These are phyloP conservation scores for Golubevia sp. DNA, from an alignment of 1,284 basidiomycete genomes.

Conservation along the genomic window DNA sequence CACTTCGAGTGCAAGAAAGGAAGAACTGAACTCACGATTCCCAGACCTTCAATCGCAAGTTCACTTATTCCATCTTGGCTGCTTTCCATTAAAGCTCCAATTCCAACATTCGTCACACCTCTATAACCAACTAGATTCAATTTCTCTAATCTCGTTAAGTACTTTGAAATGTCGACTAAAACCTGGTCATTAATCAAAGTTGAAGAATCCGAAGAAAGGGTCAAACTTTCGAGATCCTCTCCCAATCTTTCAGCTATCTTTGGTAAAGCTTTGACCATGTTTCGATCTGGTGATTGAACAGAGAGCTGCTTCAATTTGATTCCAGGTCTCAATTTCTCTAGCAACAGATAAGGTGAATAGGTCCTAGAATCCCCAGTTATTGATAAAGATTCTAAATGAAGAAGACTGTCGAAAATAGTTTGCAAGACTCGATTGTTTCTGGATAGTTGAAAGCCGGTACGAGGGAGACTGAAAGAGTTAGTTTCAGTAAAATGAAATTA, in stretches of 20 bases:
- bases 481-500: not conserved
- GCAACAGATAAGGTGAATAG: slow-evolving; percentile 34
- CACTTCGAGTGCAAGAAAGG: not conserved
- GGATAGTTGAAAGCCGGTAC: slow-evolving; percentile 3
- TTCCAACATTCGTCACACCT: slow-evolving; percentile 32
- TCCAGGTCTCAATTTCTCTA: slow-evolving; percentile 14
- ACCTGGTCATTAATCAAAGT: slow-evolving; percentile 33
- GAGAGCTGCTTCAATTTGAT: slow-evolving; percentile 13
- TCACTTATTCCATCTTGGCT: slow-evolving; percentile 19
- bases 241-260: slow-evolving; percentile 14
- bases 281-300: slow-evolving; percentile 19
- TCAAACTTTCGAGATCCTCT: slow-evolving; percentile 12
- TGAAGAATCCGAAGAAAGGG: slow-evolving; percentile 14
- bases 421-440: slow-evolving; percentile 36
- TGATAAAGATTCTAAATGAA: slow-evolving; percentile 30
- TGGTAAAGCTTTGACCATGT: slow-evolving; percentile 17
- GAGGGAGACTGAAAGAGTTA: not conserved
- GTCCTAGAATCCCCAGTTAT: slow-evolving; percentile 42
- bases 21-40: slow-evolving; percentile 9
- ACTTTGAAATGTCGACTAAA: slow-evolving; percentile 23
- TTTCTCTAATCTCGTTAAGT: slow-evolving; percentile 22
- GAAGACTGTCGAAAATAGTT: slow-evolving; percentile 17
- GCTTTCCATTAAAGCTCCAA: slow-evolving; percentile 24
- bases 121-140: slow-evolving; percentile 47
- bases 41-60: slow-evolving; percentile 44